A percentile compares a stretch with the other conserved stretches of the same genome.
These are phyloP conservation scores for Vanrija sp. DNA, from an alignment of 1,284 basidiomycete genomes.

Conservation along the genomic window DNA sequence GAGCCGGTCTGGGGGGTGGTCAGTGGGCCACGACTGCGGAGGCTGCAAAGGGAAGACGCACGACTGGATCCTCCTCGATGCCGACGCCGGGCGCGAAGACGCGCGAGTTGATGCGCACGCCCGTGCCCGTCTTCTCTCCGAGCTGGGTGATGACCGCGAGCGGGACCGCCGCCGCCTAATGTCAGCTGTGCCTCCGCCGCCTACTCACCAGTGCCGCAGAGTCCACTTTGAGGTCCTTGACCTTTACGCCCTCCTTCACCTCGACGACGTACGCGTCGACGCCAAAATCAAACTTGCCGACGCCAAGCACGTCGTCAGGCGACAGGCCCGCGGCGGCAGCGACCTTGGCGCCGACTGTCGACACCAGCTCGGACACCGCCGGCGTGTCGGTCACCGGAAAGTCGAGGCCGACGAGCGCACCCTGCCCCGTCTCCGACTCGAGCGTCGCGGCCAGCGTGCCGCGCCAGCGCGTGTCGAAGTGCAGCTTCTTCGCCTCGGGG, in stretches of 20 bases:
- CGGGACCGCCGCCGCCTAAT: background rate
- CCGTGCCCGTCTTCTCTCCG: background rate
- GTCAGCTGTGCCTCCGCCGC: background rate
- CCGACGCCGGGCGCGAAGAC: constrained; percentile 32
- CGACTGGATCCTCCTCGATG: constrained; percentile 41
- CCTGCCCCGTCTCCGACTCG: constrained; percentile 5
- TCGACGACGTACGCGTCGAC: constrained; percentile 17
- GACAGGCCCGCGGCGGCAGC: constrained; percentile 2
- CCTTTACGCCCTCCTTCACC: constrained; percentile 12
- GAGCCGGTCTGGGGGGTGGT: constrained; percentile 26
- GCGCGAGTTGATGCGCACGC: constrained; percentile 15
- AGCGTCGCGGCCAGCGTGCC: constrained; percentile 28
- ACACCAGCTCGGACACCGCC: no score
- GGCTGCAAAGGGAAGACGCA: constrained; percentile 13
- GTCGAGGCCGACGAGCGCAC: constrained; percentile 58
- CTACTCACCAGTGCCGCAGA: constrained; percentile 21
- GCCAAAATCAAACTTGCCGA: constrained; percentile 9
- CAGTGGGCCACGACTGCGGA: background rate
- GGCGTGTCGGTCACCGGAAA: constrained; percentile 56
- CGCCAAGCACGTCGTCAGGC: constrained; percentile 5
- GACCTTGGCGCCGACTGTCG: background rate
- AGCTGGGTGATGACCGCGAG: constrained; percentile 29
- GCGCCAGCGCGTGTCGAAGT: constrained; percentile 30
- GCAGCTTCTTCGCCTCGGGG: constrained; percentile 14
- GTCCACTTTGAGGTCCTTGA: constrained; percentile 16